A percentile compares a stretch with the other conserved stretches of the same genome.
These are phyloP conservation scores for Geotrichum macrosporum DNA, from an alignment of 1,139 yeast genomes.

Conservation along the genomic window DNA sequence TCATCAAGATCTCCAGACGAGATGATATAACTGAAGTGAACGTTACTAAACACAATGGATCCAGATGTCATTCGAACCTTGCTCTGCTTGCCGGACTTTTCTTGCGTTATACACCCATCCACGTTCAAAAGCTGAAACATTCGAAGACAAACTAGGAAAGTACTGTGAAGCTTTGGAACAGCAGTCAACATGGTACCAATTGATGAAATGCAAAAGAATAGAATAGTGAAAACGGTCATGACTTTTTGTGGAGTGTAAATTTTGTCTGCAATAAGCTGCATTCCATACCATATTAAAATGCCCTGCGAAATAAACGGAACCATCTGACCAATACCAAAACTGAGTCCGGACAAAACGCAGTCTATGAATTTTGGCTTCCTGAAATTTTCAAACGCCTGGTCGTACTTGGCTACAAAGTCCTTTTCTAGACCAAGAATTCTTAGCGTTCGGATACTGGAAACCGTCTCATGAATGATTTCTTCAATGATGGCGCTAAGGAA, in stretches of 20 bases:
- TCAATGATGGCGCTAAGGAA: conserved; percentile 53
- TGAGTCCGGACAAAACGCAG: conserved; percentile 46
- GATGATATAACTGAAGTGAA: conserved; percentile 19
- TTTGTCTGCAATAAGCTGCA: conserved; percentile 55
- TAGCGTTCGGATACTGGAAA: conserved; percentile 60
- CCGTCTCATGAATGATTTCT: conserved; percentile 53
- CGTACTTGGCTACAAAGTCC: conserved; percentile 42
- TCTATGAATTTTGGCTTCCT: conserved; percentile 30
- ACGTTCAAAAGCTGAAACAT: conserved; percentile 45
- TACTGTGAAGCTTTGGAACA: conserved; percentile 73
- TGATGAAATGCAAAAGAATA: conserved; percentile 67
- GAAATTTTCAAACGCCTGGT: conserved; percentile 27
- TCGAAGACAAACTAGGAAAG: conserved; percentile 40
- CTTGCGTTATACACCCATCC: conserved; percentile 34
- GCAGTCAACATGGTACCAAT: conserved; percentile 57
- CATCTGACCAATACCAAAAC: conserved; percentile 54
- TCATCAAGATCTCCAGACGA: conserved; percentile 1
- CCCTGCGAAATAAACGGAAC: conserved; percentile 62
- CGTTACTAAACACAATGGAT: conserved; percentile 16
- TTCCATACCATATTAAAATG: conserved; percentile 69
- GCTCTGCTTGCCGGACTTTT: conserved; percentile 19
- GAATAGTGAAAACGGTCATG: conserved; percentile 64
- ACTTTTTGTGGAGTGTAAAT: conserved; percentile 55
- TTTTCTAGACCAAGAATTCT: conserved; percentile 50
- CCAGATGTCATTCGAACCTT: conserved; percentile 13